Evolutionary conservation across 768 basidiomycete genomes (phyloP).

Genomic region (Sporobolomyces roseus): DNA sequence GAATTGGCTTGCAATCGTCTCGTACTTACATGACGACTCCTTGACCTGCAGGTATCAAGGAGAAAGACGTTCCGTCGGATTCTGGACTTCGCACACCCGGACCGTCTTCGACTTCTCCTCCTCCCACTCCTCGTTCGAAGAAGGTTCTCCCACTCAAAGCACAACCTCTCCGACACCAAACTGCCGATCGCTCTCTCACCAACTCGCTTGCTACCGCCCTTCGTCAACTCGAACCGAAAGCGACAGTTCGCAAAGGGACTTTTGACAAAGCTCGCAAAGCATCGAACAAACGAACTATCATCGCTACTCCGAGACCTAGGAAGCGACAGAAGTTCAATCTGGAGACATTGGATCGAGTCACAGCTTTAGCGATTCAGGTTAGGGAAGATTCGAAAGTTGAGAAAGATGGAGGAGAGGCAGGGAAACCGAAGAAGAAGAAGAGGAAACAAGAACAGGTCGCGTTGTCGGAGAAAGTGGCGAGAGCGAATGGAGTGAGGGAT

Average conservation of each 20-base stretch:
- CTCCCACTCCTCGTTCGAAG: background rate
- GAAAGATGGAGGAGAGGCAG: background rate
- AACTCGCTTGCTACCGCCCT: background rate
- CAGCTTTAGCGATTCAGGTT: background rate
- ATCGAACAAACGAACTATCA: background rate
- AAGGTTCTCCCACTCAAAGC: slow-evolving; percentile 8
- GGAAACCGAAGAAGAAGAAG: background rate
- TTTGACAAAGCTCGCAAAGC: background rate
- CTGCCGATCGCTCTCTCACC: slow-evolving; percentile 11
- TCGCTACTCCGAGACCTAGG: slow-evolving; percentile 10
- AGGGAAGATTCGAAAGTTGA: background rate
- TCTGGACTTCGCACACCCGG: slow-evolving; percentile 17
- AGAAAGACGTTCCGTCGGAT: rapidly evolving
- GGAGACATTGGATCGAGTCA: background rate
- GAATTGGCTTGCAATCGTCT: background rate
- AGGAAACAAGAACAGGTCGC: background rate
- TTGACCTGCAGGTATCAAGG: slow-evolving; percentile 27
- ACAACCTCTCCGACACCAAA: slow-evolving; percentile 20
- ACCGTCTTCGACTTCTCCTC: slow-evolving; percentile 2
- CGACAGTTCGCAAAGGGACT: background rate
- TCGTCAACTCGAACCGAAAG: background rate
- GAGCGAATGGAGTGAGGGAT: background rate
- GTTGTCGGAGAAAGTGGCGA: background rate
- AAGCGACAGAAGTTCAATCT: slow-evolving; percentile 31
- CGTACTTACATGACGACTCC: no score